A percentile compares a stretch with the other conserved stretches of the same genome.
Evolutionary conservation across 129 eudicot genomes (phyloP).

Genomic region (Gnaphalium uliginosum): DNA sequence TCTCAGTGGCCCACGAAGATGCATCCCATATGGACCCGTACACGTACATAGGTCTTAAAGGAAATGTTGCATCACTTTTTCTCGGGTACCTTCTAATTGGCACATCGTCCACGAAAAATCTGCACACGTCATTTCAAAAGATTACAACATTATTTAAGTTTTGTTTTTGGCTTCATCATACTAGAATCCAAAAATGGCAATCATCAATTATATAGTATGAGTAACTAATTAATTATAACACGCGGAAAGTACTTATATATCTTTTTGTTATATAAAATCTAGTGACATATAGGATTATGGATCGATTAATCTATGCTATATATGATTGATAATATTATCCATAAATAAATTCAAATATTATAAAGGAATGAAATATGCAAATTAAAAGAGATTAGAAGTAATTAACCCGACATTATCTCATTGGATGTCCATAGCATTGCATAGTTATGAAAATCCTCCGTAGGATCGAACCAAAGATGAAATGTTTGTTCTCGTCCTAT

Average conservation of each 20-base stretch:
- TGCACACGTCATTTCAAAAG: conserved; percentile 29
- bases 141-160: not conserved
- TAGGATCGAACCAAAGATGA: conserved; percentile 93
- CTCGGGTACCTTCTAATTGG: conserved; percentile 86
- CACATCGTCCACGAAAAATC: conserved; percentile 86
- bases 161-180: not conserved
- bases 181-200: conserved; percentile 17
- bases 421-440: conserved; percentile 74
- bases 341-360: too few species aligned
- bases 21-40: conserved; percentile 66
- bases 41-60: conserved; percentile 39
- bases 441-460: conserved; percentile 70
- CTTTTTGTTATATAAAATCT: too few species aligned
- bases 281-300: too few species aligned
- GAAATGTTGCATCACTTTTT: conserved; percentile 41
- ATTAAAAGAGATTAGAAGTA: not conserved
- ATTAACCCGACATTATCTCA: conserved; percentile 59
- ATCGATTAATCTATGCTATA: too few species aligned
- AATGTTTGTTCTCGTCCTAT: conserved; percentile 81
- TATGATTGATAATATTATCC: too few species aligned
- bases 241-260: not conserved
- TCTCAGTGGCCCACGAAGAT: conserved; percentile 58
- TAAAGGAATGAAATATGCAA: too few species aligned
- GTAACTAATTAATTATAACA: not conserved
- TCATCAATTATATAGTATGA: not conserved